phyloP scores from a whole-genome alignment of 495 filamentous ascomycete species.

The Penicillium dipodomyicola region DNA sequence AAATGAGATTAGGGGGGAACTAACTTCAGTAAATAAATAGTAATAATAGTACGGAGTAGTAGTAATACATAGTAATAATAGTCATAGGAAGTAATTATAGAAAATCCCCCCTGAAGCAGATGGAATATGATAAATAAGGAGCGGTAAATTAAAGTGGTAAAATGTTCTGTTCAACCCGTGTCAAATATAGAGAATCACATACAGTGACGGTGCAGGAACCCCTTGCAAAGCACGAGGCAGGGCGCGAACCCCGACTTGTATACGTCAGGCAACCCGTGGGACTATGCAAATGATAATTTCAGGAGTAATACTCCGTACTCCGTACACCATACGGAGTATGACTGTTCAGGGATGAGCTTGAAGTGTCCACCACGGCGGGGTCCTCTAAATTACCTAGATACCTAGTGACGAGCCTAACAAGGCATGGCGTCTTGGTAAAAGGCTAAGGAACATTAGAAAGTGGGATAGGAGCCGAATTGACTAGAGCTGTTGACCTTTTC shows the following conservation, averaged over 20 bases:
- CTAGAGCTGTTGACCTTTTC: not conserved
- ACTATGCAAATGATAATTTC: conserved; percentile 5
- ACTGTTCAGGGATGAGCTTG: conserved; percentile 1
- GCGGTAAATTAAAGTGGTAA: not conserved
- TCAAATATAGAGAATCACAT: conserved; percentile 7
- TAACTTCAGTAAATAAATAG: not conserved
- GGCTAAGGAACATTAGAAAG: not conserved
- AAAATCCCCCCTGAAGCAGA: not conserved
- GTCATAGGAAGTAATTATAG: not conserved
- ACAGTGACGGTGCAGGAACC: conserved; percentile 1
- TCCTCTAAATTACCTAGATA: conserved; percentile 7
- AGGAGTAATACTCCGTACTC: too few relatives aligned
- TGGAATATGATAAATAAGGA: not conserved
- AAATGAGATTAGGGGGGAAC: not conserved
- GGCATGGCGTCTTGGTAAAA: conserved; percentile 1
- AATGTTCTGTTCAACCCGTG: not conserved
- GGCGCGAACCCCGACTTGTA: conserved; percentile 16
- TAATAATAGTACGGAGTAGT: not conserved
- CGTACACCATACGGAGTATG: too few relatives aligned
- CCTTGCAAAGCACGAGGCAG: conserved; percentile 26
- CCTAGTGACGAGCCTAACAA: conserved; percentile 14
- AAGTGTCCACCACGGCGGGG: conserved; percentile 14
- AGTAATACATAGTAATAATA: not conserved
- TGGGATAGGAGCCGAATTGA: conserved; percentile 13
- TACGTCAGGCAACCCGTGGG: conserved; percentile 11